Conservation (phyloP, 352 stramenopile genomes). For the Phytophthora idaei region DNA sequence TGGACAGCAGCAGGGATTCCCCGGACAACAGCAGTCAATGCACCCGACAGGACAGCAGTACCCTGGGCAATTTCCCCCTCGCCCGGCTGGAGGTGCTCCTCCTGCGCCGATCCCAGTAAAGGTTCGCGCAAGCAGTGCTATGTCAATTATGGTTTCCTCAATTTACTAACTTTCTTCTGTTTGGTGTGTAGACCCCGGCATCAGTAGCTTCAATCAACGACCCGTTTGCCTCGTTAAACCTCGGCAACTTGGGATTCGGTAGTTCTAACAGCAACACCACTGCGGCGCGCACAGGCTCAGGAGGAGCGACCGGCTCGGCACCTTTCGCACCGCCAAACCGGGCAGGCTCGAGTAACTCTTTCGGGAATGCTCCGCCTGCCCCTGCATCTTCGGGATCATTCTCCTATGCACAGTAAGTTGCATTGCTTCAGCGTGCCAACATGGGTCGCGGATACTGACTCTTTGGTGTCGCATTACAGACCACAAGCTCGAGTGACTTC, state of each 20-base stretch:
- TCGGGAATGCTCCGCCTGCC: slow-evolving; percentile 21
- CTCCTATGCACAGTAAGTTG: slow-evolving; percentile 40
- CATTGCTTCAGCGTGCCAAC: not conserved
- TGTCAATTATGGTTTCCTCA: not conserved
- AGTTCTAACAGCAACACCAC: slow-evolving; percentile 28
- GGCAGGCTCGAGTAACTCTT: slow-evolving; percentile 26
- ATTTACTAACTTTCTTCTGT: slow-evolving; percentile 7
- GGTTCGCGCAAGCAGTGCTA: slow-evolving; percentile 24
- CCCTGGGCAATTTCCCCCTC: slow-evolving; percentile 36
- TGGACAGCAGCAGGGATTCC: slow-evolving; percentile 38
- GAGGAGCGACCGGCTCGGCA: slow-evolving; percentile 29
- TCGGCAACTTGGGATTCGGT: slow-evolving; percentile 57
- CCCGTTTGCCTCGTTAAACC: slow-evolving; percentile 74
- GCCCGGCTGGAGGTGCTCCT: slow-evolving; percentile 16
- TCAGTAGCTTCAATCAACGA: slow-evolving; percentile 61
- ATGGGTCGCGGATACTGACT: slow-evolving; percentile 9
- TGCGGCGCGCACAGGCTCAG: slow-evolving; percentile 26
- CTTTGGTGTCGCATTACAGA: slow-evolving; percentile 7
- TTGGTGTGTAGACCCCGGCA: slow-evolving; percentile 25
- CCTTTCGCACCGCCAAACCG: slow-evolving; percentile 24
- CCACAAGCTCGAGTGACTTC: slow-evolving; percentile 24
- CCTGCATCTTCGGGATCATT: slow-evolving; percentile 44
- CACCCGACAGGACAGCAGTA: slow-evolving; percentile 38
- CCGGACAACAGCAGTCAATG: slow-evolving; percentile 35
- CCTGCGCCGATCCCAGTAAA: slow-evolving; percentile 41